A percentile compares a stretch with the other conserved stretches of the same genome.
Evolutionary conservation across 164 flowering plant species (phyloP).

Genomic region (Vitis vinifera): DNA sequence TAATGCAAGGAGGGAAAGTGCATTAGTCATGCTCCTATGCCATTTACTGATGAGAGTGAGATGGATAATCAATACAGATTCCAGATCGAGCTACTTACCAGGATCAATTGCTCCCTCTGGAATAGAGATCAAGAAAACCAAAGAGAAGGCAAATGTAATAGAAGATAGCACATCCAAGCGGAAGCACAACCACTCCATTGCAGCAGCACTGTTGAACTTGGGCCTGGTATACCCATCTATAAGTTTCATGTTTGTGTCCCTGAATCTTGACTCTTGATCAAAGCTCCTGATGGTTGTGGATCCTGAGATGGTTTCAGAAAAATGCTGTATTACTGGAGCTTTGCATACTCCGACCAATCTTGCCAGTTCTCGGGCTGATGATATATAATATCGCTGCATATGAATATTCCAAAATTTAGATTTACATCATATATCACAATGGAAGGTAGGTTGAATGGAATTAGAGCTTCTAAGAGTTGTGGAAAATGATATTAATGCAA

Average conservation of each 20-base stretch:
- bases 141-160: conserved; percentile 41
- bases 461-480: background rate
- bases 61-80: background rate
- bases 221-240: conserved; percentile 46
- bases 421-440: too few species aligned
- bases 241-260: conserved; percentile 32
- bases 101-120: conserved; percentile 44
- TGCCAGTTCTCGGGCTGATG: conserved; percentile 57
- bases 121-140: conserved; percentile 40
- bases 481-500: too few species aligned
- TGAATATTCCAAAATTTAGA: too few species aligned
- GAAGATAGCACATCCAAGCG: conserved; percentile 51
- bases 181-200: conserved; percentile 63
- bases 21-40: background rate
- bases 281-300: conserved; percentile 55
- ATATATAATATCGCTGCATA: conserved; percentile 50
- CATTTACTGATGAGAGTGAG: too few species aligned
- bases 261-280: conserved; percentile 45
- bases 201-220: conserved; percentile 41
- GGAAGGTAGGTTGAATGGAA: too few species aligned
- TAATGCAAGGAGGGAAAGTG: conserved; percentile 2
- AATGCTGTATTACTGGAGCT: conserved; percentile 63
- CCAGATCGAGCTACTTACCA: conserved; percentile 25
- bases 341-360: conserved; percentile 49
- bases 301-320: conserved; percentile 60